Evolutionary conservation across 1,284 basidiomycete species (phyloP).

Genomic region (Tranzscheliella williamsii): DNA sequence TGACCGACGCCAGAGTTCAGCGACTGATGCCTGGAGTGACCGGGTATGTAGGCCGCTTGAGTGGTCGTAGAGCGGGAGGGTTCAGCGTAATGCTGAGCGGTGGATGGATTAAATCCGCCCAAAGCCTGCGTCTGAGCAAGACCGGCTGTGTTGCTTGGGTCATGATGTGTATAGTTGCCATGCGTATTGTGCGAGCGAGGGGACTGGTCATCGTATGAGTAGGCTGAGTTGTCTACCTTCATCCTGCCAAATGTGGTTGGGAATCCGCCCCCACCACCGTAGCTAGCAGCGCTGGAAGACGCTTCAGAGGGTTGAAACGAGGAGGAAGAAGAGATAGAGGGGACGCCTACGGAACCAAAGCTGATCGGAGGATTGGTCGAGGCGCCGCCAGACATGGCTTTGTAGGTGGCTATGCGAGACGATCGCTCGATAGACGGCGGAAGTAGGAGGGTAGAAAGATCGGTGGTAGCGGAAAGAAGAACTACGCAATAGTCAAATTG

Average conservation of each 20-base stretch:
- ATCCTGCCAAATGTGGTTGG: slow-evolving; percentile 15
- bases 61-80: slow-evolving; percentile 5
- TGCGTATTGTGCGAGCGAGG: slow-evolving; percentile 24
- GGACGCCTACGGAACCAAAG: slow-evolving; percentile 21
- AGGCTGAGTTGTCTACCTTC: slow-evolving; percentile 21
- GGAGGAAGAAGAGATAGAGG: slow-evolving; percentile 7
- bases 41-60: slow-evolving; percentile 11
- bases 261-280: slow-evolving; percentile 15
- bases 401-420: not conserved
- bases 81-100: slow-evolving; percentile 19
- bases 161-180: slow-evolving; percentile 37
- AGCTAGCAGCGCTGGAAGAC: slow-evolving; percentile 21
- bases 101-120: slow-evolving; percentile 18
- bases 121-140: slow-evolving; percentile 30
- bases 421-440: too few relatives aligned
- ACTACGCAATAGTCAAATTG: not conserved
- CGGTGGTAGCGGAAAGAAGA: not conserved
- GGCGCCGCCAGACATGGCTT: slow-evolving; percentile 28
- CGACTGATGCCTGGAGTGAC: slow-evolving; percentile 29
- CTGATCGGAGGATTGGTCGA: slow-evolving; percentile 33
- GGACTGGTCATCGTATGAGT: slow-evolving; percentile 34
- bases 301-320: slow-evolving; percentile 29
- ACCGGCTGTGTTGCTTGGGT: slow-evolving; percentile 14
- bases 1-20: slow-evolving; percentile 30
- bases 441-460: not conserved